Evolutionary conservation across 2,329 filamentous ascomycete genomes (phyloP), one percentile per base, ranked within the genome.

Genomic region (Colletotrichum sp.): DNA sequence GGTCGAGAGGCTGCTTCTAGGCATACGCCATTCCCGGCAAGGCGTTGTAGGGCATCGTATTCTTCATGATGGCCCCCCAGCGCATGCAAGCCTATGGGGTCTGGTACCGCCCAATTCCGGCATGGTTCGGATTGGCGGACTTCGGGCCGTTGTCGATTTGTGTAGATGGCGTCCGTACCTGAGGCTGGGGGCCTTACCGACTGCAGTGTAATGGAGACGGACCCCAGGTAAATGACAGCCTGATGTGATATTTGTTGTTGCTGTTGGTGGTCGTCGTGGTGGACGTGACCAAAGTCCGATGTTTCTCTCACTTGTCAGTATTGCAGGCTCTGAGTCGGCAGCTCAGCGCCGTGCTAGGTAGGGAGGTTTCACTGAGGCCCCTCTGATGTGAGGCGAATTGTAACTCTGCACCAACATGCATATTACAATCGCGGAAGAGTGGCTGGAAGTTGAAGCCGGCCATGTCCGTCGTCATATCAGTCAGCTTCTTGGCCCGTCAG

Each of bases 401-500:
- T 24, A 12, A 62, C 69, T 55, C 39, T 68, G 63, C 63, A 34
- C 55, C 72, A 75, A 68, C 69, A 21, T 64, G 72, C 69, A 44
- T 72, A 7, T 12, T 26, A 21, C 49, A 49, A 21, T 24, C 15
- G 16, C 44, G 26, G 8, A 57, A 16, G 28, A 24, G n/a, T n/a
- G 44, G 34, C 28, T 65, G 12, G 44, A 65, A 13, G 49, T 60
- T 60, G 49, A 64, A 64, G 70, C 30, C 65, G 64, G 70, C 34
- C 49, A 71, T 59, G 44, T 64, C 70, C 64, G 64, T 69, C 8
- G 28, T 34, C 16, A 65, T 32, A 13, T 52, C n/a, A 28, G 63
- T 69, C 69, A 76, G 63, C 64, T 36, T 52, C 69, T 72, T 75
- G 63, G 69, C 63, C 24, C 18, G 72, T 67, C 69, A 72, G 72